Conservation (phyloP, 192 early-diverging fungal species). For the Piromyces finnis region DNA sequence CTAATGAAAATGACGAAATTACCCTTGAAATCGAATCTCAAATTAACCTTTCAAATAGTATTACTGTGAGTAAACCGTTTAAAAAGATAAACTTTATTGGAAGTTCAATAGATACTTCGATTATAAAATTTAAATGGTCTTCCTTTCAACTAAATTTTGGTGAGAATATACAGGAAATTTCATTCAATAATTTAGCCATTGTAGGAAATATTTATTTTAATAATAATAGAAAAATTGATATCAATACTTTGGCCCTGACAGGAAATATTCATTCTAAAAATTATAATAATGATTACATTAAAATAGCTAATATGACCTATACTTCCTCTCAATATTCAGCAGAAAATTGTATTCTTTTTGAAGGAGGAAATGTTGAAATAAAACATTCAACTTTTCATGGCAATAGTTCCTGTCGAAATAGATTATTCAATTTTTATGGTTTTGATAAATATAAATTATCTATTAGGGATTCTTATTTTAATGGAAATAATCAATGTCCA, state of each 20-base stretch:
- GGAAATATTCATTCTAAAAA: background rate
- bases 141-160: background rate
- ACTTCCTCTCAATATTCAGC: too few species aligned
- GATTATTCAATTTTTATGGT: background rate
- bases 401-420: background rate
- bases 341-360: background rate
- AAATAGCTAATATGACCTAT: background rate
- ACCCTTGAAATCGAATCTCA: background rate
- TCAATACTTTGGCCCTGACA: background rate
- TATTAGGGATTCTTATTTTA: background rate
- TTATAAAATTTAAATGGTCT: background rate
- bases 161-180: background rate
- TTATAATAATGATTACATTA: background rate
- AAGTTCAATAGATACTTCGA: background rate
- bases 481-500: background rate
- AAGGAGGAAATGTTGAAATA: background rate
- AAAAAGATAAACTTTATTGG: background rate
- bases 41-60: background rate
- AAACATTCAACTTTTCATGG: background rate
- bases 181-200: background rate
- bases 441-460: background rate
- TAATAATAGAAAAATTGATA: background rate
- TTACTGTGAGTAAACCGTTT: background rate
- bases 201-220: background rate
- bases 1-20: background rate